phyloP scores from a whole-genome alignment of 2,329 filamentous ascomycete genomes.

The Penicillium capsulatum region DNA sequence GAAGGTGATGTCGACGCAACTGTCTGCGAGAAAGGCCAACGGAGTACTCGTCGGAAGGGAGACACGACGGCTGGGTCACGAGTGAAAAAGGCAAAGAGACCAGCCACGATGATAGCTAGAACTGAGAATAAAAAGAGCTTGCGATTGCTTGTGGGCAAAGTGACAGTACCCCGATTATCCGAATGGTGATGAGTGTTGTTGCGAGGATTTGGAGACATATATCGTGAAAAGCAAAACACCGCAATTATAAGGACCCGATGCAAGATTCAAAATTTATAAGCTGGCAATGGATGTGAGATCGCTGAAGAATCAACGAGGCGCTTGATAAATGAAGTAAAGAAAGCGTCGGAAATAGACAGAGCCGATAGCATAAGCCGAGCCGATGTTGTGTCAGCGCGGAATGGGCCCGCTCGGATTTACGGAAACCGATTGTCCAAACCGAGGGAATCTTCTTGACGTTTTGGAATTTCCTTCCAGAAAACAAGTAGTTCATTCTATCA shows the following conservation, averaged over 20 bases:
- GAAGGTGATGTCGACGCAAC: too few relatives aligned
- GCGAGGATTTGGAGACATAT: too few relatives aligned
- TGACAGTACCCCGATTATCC: not conserved
- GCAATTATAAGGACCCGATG: too few relatives aligned
- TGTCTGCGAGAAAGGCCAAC: not conserved
- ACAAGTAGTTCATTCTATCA: constrained; percentile 12
- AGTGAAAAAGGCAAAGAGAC: constrained; percentile 18
- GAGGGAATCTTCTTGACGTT: too few relatives aligned
- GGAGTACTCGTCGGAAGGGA: constrained; percentile 23
- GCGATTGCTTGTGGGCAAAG: not conserved
- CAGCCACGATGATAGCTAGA: constrained; percentile 18
- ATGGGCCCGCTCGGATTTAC: constrained; percentile 19
- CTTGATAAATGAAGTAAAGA: too few relatives aligned
- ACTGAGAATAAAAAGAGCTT: constrained; percentile 18
- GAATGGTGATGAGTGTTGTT: not conserved
- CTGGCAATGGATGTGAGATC: too few relatives aligned
- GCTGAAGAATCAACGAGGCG: too few relatives aligned
- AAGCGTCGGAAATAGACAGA: constrained; percentile 9
- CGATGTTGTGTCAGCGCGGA: constrained; percentile 24
- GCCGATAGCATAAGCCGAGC: constrained; percentile 17
- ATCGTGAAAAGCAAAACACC: too few relatives aligned
- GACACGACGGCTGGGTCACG: constrained; percentile 28
- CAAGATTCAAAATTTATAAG: too few relatives aligned
- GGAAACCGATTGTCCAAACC: too few relatives aligned
- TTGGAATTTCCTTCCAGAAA: too few relatives aligned